phyloP scores from a whole-genome alignment of 108 stramenopile species.

The Asterionellopsis glacialis region DNA sequence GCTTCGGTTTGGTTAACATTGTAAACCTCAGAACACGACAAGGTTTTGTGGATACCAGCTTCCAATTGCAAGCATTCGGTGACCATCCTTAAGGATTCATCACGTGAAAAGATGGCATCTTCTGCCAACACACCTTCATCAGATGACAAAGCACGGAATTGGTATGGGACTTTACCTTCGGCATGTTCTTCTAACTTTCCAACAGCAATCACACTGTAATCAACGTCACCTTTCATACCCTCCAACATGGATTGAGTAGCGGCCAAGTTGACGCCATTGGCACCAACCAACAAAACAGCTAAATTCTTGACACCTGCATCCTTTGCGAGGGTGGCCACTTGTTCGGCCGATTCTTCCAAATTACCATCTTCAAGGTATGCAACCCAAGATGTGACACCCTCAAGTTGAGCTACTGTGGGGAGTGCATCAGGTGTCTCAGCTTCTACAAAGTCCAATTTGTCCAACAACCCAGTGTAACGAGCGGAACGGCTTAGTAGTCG shows the following conservation, averaged over 20 bases:
- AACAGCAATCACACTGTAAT: slow-evolving; percentile 69
- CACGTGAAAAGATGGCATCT: slow-evolving; percentile 53
- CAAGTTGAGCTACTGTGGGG: slow-evolving; percentile 53
- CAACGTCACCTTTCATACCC: slow-evolving; percentile 43
- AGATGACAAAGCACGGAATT: slow-evolving; percentile 30
- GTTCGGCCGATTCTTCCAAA: slow-evolving; percentile 18
- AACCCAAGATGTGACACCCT: slow-evolving; percentile 61
- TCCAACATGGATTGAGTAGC: slow-evolving; percentile 34
- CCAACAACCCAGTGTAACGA: slow-evolving; percentile 86
- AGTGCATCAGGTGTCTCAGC: slow-evolving; percentile 17
- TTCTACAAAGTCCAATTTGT: slow-evolving; percentile 70
- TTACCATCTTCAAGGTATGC: slow-evolving; percentile 38
- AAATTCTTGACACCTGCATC: slow-evolving; percentile 59
- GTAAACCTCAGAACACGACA: slow-evolving; percentile 35
- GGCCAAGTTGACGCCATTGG: slow-evolving; percentile 24
- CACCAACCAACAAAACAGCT: slow-evolving; percentile 62
- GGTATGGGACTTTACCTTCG: slow-evolving; percentile 62
- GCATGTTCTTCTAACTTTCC: slow-evolving; percentile 58
- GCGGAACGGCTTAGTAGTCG: slow-evolving; percentile 78
- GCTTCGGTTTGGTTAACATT: slow-evolving; percentile 47
- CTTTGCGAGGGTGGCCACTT: slow-evolving; percentile 38
- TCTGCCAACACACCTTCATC: slow-evolving; percentile 25
- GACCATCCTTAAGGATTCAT: slow-evolving; percentile 71
- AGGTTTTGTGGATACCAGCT: slow-evolving; percentile 41
- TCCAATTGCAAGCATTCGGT: slow-evolving; percentile 76